Conservation (phyloP, 1,139 yeast species). For the Taphrina communis region DNA sequence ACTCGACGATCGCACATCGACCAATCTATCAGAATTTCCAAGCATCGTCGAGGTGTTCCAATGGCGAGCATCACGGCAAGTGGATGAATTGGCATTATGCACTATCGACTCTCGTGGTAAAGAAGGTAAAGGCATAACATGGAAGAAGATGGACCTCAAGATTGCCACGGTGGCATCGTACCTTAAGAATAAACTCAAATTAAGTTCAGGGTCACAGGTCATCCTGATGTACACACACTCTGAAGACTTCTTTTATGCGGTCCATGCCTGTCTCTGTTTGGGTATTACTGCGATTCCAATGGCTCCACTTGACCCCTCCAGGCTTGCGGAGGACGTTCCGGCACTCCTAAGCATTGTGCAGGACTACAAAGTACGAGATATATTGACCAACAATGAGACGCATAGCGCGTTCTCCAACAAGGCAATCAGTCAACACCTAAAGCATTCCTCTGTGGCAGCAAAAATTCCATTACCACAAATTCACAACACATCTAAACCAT, state of each 20-base stretch:
- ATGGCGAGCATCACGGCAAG: slow-evolving; percentile 74
- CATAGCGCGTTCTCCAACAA: slow-evolving; percentile 72
- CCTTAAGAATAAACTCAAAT: slow-evolving; percentile 57
- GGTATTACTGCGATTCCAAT: slow-evolving; percentile 84
- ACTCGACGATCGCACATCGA: slow-evolving; percentile 76
- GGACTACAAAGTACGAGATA: slow-evolving; percentile 72
- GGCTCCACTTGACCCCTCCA: slow-evolving; percentile 70
- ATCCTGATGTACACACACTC: slow-evolving; percentile 84
- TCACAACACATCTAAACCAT: slow-evolving; percentile 72
- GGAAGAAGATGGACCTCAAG: slow-evolving; percentile 82
- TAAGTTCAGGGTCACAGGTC: slow-evolving; percentile 73
- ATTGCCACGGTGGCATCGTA: slow-evolving; percentile 74
- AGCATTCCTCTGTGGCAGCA: slow-evolving; percentile 58
- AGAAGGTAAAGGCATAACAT: slow-evolving; percentile 66
- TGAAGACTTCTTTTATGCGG: slow-evolving; percentile 82
- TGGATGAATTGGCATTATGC: slow-evolving; percentile 82
- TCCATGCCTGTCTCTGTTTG: slow-evolving; percentile 82
- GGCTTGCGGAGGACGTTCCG: slow-evolving; percentile 76
- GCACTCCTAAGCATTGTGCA: slow-evolving; percentile 69
- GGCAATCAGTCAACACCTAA: slow-evolving; percentile 67
- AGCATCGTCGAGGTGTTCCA: slow-evolving; percentile 76
- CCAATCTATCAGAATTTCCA: slow-evolving; percentile 72
- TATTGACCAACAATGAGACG: slow-evolving; percentile 79
- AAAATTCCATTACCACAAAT: slow-evolving; percentile 58
- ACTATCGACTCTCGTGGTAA: slow-evolving; percentile 58